Conservation (phyloP, 2,329 filamentous ascomycete species). For the Aspergillus arachidicola region DNA sequence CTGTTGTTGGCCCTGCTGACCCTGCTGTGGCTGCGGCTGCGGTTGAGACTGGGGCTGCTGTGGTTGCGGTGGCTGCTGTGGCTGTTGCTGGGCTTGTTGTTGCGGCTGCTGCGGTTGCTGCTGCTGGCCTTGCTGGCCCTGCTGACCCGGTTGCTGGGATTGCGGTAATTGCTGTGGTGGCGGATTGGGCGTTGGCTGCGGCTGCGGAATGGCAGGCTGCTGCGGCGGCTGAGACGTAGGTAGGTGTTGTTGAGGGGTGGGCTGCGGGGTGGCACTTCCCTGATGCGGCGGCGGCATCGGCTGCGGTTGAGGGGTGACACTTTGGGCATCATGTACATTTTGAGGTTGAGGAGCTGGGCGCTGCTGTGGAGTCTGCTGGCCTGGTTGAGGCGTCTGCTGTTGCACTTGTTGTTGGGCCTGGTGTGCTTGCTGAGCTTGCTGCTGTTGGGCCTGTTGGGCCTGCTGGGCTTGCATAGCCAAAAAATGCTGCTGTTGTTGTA, state of each 20-base stretch:
- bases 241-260: conserved; percentile 33
- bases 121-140: conserved; percentile 32
- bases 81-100: conserved; percentile 32
- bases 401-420: conserved; percentile 29
- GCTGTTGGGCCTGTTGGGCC: conserved; percentile 26
- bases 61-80: conserved; percentile 36
- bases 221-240: conserved; percentile 38
- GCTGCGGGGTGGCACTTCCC: conserved; percentile 42
- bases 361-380: conserved; percentile 45
- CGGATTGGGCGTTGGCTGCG: conserved; percentile 39
- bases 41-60: conserved; percentile 42
- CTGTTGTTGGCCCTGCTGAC: conserved; percentile 41
- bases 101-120: conserved; percentile 32
- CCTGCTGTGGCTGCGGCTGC: conserved; percentile 33
- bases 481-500: conserved; percentile 43
- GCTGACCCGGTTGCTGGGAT: conserved; percentile 35
- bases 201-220: conserved; percentile 37
- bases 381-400: conserved; percentile 36
- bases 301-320: conserved; percentile 48
- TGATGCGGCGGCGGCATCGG: conserved; percentile 42
- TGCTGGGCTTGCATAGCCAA: conserved; percentile 38
- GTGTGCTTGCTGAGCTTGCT: conserved; percentile 31
- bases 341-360: conserved; percentile 45
- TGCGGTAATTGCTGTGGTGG: conserved; percentile 41
- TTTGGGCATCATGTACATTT: conserved; percentile 45